These are phyloP conservation scores for Petunia axillaris DNA, from an alignment of 257 asterid species.

Conservation along the genomic window DNA sequence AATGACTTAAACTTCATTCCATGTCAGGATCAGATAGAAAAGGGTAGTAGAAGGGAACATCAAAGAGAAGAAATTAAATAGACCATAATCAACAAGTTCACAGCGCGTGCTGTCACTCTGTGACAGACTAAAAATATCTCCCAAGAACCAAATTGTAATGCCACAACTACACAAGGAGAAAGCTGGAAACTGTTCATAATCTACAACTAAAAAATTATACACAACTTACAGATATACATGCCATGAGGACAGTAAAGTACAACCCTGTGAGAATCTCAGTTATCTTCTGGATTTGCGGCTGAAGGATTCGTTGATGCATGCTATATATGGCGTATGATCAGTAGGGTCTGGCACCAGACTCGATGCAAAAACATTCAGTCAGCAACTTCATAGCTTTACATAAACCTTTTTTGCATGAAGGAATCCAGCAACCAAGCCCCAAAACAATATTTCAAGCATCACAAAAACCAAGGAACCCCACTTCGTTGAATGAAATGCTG, in stretches of 20 bases:
- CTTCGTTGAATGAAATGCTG: conserved; percentile 23
- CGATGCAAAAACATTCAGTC: neutral
- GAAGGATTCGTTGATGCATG: conserved; percentile 11
- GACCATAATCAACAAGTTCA: neutral
- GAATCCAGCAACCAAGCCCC: conserved; percentile 29
- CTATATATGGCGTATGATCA: neutral
- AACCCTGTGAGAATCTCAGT: neutral
- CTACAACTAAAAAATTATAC: neutral
- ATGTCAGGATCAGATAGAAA: conserved; percentile 9
- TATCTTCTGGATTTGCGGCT: conserved; percentile 15
- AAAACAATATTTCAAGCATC: conserved; percentile 26
- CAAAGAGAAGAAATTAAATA: neutral
- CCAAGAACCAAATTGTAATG: conserved; percentile 16
- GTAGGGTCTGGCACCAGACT: neutral
- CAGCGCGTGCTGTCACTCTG: neutral
- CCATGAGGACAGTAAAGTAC: neutral
- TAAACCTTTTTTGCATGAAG: conserved; percentile 22
- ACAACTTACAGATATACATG: neutral
- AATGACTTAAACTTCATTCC: neutral
- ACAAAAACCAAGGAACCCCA: conserved; percentile 28
- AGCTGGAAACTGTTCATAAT: conserved; percentile 9
- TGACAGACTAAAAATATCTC: neutral
- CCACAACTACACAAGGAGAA: conserved; percentile 10
- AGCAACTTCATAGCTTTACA: conserved; percentile 23
- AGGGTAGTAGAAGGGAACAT: neutral